phyloP scores from a whole-genome alignment of 805 yeast genomes.

The Candida hungchunana region DNA sequence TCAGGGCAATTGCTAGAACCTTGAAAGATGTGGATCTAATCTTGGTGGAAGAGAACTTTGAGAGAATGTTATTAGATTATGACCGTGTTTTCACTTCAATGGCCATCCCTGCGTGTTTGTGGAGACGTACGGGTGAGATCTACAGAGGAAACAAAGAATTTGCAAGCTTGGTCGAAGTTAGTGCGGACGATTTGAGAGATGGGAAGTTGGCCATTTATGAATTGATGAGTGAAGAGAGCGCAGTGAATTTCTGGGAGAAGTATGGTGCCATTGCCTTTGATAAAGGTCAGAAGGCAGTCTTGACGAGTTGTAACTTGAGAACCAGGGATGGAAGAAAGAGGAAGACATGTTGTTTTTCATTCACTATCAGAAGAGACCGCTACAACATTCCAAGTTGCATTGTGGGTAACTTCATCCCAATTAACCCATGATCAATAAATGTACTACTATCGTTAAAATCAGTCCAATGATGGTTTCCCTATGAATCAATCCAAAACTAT shows the following conservation, averaged over 20 bases:
- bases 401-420: slow-evolving; percentile 92
- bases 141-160: slow-evolving; percentile 94
- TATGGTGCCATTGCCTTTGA: slow-evolving; percentile 96
- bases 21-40: slow-evolving; percentile 88
- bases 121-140: slow-evolving; percentile 97
- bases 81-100: slow-evolving; percentile 94
- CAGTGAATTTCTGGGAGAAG: slow-evolving; percentile 96
- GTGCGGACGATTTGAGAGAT: slow-evolving; percentile 85
- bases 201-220: slow-evolving; percentile 92
- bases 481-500: too few species aligned
- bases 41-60: slow-evolving; percentile 89
- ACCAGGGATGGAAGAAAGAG: slow-evolving; percentile 77
- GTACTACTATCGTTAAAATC: background rate
- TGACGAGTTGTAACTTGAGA: slow-evolving; percentile 85
- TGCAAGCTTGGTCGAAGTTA: slow-evolving; percentile 87
- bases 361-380: slow-evolving; percentile 86
- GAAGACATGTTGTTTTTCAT: slow-evolving; percentile 87
- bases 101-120: slow-evolving; percentile 96
- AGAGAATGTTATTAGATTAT: slow-evolving; percentile 86
- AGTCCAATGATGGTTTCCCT: too few species aligned
- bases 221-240: slow-evolving; percentile 91
- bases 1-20: slow-evolving; percentile 86
- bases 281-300: slow-evolving; percentile 89
- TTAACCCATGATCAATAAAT: slow-evolving; percentile 31
- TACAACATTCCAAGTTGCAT: slow-evolving; percentile 95